A percentile compares a stretch with the other conserved stretches of the same genome.
Evolutionary conservation across 768 basidiomycete species (phyloP).

Genomic region (Termitomyces sp.): DNA sequence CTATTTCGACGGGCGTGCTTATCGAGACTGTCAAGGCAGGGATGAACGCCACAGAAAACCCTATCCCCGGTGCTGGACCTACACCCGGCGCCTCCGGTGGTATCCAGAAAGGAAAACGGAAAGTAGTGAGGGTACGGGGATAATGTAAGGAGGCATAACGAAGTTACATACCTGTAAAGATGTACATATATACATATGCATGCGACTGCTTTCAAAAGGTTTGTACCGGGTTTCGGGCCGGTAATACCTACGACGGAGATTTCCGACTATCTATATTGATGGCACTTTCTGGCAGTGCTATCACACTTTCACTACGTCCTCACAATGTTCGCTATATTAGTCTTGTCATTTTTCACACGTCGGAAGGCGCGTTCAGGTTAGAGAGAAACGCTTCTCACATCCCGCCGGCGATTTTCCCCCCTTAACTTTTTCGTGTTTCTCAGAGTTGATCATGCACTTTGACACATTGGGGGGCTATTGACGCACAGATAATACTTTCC

Average conservation of each 20-base stretch:
- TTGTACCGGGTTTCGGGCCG: not conserved
- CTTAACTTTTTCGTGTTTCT: not conserved
- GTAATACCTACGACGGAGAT: conserved; percentile 1
- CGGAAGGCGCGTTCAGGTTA: not conserved
- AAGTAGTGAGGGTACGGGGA: conserved; percentile 70
- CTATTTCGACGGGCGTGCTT: conserved; percentile 69
- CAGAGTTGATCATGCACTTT: not conserved
- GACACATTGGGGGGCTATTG: not conserved
- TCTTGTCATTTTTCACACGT: not conserved
- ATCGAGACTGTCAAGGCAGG: conserved; percentile 84
- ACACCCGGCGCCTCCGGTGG: conserved; percentile 35
- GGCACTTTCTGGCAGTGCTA: not conserved
- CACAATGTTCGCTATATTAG: not conserved
- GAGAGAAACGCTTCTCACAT: not conserved
- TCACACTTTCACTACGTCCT: not conserved
- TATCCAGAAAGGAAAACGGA: conserved; percentile 70
- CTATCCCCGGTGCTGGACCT: conserved; percentile 27
- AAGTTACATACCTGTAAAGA: conserved; percentile 1
- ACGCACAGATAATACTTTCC: conserved; percentile 6
- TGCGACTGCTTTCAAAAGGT: not conserved
- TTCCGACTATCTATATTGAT: conserved; percentile 9
- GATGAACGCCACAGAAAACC: conserved; percentile 61
- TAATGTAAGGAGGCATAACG: conserved; percentile 18
- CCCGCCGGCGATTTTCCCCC: not conserved
- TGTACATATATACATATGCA: not conserved